phyloP scores from a whole-genome alignment of 169 alveolate species.

The Amoebophrya sp. region DNA sequence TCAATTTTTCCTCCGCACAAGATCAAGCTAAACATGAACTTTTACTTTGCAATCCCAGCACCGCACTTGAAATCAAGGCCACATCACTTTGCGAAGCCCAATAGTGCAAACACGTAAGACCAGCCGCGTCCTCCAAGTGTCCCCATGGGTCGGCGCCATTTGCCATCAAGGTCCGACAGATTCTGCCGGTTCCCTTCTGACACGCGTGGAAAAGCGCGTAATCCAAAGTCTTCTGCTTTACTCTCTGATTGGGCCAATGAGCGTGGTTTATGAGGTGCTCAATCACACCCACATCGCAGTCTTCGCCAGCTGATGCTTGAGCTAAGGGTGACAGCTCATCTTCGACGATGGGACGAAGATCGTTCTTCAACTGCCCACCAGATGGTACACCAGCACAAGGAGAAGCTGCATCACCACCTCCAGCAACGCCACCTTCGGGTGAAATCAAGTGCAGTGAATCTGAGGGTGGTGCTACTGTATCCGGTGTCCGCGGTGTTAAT shows the following conservation, averaged over 20 bases:
- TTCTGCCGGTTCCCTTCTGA: neutral
- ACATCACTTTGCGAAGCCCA: neutral
- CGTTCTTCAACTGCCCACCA: no score
- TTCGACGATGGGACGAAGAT: neutral
- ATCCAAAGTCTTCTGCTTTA: neutral
- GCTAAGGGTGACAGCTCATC: neutral
- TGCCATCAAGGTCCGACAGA: neutral
- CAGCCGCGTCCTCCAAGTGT: neutral
- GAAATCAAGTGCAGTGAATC: no score
- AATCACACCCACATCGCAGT: slow-evolving; percentile 16
- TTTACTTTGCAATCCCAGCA: neutral
- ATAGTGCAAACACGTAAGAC: slow-evolving; percentile 16
- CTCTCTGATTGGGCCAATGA: neutral
- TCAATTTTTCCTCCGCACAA: neutral
- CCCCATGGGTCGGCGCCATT: neutral
- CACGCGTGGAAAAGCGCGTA: neutral
- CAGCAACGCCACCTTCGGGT: no score
- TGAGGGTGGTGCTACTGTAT: neutral
- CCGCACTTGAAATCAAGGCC: neutral
- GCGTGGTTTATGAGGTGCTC: neutral
- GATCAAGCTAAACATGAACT: no score
- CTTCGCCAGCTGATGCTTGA: neutral
- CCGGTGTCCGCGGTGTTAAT: neutral
- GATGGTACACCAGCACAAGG: no score
- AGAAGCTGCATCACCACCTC: no score